phyloP scores from a whole-genome alignment of 2,329 filamentous ascomycete species.

The Xylaria sp. region DNA sequence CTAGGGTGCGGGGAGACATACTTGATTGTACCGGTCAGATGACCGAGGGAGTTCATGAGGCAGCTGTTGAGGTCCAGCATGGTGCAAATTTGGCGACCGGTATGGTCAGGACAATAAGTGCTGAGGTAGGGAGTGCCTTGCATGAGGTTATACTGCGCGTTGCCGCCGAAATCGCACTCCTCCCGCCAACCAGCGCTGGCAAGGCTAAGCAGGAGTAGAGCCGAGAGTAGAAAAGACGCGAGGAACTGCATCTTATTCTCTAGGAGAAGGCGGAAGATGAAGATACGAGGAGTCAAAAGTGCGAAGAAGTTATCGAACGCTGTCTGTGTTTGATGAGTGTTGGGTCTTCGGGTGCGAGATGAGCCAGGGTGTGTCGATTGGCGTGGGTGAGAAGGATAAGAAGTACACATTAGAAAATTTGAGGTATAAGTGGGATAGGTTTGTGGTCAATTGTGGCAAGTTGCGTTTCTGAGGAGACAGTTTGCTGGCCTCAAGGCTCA shows the following conservation, averaged over 20 bases:
- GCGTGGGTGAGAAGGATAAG: background rate
- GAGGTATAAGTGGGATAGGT: background rate
- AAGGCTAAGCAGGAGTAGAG: constrained; percentile 1
- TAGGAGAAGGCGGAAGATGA: background rate
- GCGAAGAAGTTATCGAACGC: background rate
- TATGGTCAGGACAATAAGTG: constrained; percentile 30
- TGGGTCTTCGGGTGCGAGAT: background rate
- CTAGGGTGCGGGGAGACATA: constrained; percentile 10
- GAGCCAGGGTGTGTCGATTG: background rate
- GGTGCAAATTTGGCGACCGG: constrained; percentile 36
- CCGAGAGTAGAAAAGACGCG: background rate
- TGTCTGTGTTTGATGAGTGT: background rate
- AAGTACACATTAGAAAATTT: background rate
- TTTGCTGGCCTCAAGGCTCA: background rate
- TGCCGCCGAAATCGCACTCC: constrained; percentile 30
- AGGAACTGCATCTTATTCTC: constrained; percentile 17
- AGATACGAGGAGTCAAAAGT: background rate
- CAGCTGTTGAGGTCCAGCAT: constrained; percentile 39
- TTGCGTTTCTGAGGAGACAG: background rate
- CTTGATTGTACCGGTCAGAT: constrained; percentile 33
- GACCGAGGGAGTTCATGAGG: constrained; percentile 37
- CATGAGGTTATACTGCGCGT: constrained; percentile 34
- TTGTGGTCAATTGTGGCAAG: background rate
- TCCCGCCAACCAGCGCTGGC: constrained; percentile 31
- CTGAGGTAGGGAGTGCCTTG: constrained; percentile 27